Evolutionary conservation across 1,284 basidiomycete genomes (phyloP).

Genomic region (Leccinum olivaceoglutinosum): DNA sequence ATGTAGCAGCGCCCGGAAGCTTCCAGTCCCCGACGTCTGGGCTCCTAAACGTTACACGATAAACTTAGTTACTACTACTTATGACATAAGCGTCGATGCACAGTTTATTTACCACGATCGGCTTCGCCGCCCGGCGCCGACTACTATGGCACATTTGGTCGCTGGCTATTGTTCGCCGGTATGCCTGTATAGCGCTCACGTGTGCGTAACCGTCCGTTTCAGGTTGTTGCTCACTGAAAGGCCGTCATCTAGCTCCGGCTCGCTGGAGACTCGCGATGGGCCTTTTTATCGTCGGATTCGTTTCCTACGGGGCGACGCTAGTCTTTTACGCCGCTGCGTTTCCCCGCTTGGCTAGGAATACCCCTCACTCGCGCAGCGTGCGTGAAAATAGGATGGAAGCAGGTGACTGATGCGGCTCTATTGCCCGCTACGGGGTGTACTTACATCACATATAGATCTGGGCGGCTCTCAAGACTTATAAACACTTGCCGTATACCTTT

Average conservation of each 20-base stretch:
- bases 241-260: conserved; percentile 41
- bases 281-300: conserved; percentile 63
- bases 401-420: conserved; percentile 35
- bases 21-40: too few relatives aligned
- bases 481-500: conserved; percentile 71
- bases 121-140: conserved; percentile 53
- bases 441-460: conserved; percentile 46
- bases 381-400: conserved; percentile 69
- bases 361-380: conserved; percentile 57
- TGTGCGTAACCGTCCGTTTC: conserved; percentile 33
- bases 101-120: conserved; percentile 70
- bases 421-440: background rate
- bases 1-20: too few relatives aligned
- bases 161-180: conserved; percentile 68
- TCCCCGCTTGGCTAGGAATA: conserved; percentile 78
- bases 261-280: conserved; percentile 71
- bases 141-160: conserved; percentile 76
- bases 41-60: too few relatives aligned
- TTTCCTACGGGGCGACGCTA: conserved; percentile 70
- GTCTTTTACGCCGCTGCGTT: conserved; percentile 83
- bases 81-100: too few relatives aligned
- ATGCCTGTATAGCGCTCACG: conserved; percentile 68
- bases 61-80: too few relatives aligned
- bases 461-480: conserved; percentile 64
- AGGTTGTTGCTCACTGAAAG: background rate